Percentiles rank a stretch among this genome's conserved stretches.
Evolutionary conservation across 139 green algal genomes (phyloP).

Genomic region (Pleodorina starrii): DNA sequence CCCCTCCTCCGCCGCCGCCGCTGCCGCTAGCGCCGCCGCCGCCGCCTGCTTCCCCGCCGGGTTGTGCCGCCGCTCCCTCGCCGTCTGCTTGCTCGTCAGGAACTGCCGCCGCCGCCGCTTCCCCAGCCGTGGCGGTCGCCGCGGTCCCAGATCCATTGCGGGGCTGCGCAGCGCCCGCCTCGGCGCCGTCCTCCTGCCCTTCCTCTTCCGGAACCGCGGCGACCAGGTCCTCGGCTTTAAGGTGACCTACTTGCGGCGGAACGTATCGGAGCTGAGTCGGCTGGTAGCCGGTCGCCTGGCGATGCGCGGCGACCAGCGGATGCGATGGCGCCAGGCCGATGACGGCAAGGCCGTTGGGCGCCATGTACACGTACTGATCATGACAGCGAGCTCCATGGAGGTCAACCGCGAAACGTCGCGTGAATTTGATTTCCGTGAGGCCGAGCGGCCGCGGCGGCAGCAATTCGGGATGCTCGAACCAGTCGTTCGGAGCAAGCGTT

Average conservation of each 20-base stretch:
- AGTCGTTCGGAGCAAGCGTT: conserved; percentile 28
- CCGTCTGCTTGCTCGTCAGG: too few relatives aligned
- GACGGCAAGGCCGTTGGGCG: conserved; percentile 50
- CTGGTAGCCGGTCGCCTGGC: not conserved
- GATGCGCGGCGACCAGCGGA: conserved; percentile 35
- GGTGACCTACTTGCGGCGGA: not conserved
- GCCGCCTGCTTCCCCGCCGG: too few relatives aligned
- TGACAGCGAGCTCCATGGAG: not conserved
- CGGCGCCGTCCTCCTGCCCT: not conserved
- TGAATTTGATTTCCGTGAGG: conserved; percentile 30
- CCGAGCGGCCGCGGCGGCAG: conserved; percentile 32
- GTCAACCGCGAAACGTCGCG: conserved; percentile 44
- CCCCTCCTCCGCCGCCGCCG: not conserved
- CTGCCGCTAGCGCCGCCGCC: too few relatives aligned
- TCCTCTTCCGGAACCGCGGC: conserved; percentile 6
- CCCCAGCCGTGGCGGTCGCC: not conserved
- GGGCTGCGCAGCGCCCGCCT: not conserved
- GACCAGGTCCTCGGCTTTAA: conserved; percentile 19
- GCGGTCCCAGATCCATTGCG: not conserved
- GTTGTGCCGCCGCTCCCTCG: too few relatives aligned
- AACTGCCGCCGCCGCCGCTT: too few relatives aligned
- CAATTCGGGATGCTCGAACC: conserved; percentile 35
- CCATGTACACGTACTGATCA: conserved; percentile 56
- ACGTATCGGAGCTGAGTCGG: conserved; percentile 9
- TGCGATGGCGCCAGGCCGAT: conserved; percentile 55